phyloP scores from a whole-genome alignment of 257 asterid genomes.

The Nyctanthes arbortristis region DNA sequence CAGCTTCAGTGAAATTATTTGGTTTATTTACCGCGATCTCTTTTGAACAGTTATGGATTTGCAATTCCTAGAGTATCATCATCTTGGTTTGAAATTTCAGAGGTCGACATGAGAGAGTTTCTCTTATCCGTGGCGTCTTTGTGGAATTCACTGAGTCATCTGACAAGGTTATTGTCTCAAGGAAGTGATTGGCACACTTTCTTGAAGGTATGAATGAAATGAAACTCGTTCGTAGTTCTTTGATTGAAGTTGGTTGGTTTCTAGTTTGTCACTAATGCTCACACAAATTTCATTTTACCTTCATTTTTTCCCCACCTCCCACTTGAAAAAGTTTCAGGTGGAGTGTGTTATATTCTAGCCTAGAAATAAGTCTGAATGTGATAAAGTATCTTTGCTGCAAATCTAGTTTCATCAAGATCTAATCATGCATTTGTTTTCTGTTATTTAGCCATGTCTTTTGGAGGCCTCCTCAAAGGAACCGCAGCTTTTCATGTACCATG shows the following conservation, averaged over 20 bases:
- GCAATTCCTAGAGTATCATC: conserved; percentile 59
- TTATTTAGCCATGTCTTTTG: neutral
- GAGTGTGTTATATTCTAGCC: neutral
- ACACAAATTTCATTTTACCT: neutral
- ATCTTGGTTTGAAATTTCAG: conserved; percentile 82
- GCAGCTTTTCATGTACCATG: neutral
- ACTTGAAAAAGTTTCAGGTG: neutral
- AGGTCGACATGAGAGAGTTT: conserved; percentile 54
- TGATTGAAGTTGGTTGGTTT: conserved; percentile 2
- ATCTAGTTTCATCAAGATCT: neutral
- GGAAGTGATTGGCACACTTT: conserved; percentile 87
- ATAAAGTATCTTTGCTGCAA: neutral
- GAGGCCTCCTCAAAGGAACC: neutral
- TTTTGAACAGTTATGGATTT: conserved; percentile 55
- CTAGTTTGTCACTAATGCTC: conserved; percentile 8
- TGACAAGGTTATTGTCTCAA: conserved; percentile 60
- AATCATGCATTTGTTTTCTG: neutral
- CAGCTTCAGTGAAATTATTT: conserved; percentile 4
- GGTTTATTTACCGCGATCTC: conserved; percentile 1
- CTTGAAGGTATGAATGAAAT: conserved; percentile 51
- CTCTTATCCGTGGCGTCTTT: conserved; percentile 48
- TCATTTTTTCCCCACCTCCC: neutral
- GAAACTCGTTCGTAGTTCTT: conserved; percentile 6
- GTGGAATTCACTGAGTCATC: conserved; percentile 58
- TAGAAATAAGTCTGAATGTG: neutral